Base-by-base conservation (phyloP, 495 filamentous ascomycete genomes). In the Penicillium cataractarum region DNA sequence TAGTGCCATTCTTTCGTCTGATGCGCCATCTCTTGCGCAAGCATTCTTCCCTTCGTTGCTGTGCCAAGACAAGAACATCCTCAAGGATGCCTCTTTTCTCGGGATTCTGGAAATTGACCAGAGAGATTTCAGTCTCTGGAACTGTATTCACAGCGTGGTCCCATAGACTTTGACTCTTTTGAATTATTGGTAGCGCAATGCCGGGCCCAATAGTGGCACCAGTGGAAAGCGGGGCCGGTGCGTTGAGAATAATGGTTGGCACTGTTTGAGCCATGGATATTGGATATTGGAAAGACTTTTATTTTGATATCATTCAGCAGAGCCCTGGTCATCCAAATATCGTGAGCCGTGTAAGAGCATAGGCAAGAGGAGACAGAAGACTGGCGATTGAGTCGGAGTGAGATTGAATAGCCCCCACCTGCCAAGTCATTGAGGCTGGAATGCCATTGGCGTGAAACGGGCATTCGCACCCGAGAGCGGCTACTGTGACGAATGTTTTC, bases 1-100 rank as follows among this genome's bases (percentile, higher is more conserved):
- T 42, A 6, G 39, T 19, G 7, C 39, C 39, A 10, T 42, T 42
- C n/a, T 42, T 42, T 9, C 39, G 17, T 17, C 39, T 42, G 39
- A 42, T 42, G 39, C 39, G 39, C 39, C 39, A 42, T 42, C 39
- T 42, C 8, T 42, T 42, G n/a, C 39, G 39, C 39, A 42, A 42
- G 19, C 15, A 37, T 21, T 35, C 29, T 37, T 35, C 17, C 24
- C 17, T 54, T 35, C 51, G 15, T n/a, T 54, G 51, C 39, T 42
- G 17, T n/a, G 19, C 39, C 17, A 42, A 6, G 39, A 7, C 39
- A 3, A 42, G 39, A 21, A 42, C 39, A 42, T 21, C 39, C 39
- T 42, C 39, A 21, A 42, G 39, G 21, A 42, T 42, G 39, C n/a
- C 19, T 19, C 39, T 17, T 42, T 42, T 42, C 39, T 42, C 39